phyloP scores from a whole-genome alignment of 2,329 filamentous ascomycete species.

The Hymenoscyphus scutula region DNA sequence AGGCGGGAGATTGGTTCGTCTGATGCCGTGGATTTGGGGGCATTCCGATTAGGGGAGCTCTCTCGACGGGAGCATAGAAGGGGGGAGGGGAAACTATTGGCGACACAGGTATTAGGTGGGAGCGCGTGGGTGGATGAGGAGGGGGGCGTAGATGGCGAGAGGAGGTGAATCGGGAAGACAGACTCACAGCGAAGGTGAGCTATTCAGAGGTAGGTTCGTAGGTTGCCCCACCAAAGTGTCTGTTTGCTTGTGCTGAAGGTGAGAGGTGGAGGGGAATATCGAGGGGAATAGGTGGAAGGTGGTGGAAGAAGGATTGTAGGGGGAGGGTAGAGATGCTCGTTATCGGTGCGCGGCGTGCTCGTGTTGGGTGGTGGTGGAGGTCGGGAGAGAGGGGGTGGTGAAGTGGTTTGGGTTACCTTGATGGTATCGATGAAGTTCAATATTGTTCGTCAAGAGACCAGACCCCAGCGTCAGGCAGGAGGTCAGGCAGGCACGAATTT shows the following conservation, averaged over 20 bases:
- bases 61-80: constrained; percentile 20
- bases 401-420: not conserved
- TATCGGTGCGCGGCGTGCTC: not conserved
- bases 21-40: constrained; percentile 53
- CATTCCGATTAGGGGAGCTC: constrained; percentile 39
- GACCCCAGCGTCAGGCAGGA: not conserved
- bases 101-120: constrained; percentile 25
- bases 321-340: not conserved
- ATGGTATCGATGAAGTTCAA: not conserved
- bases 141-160: constrained; percentile 14
- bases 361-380: not conserved
- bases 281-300: not conserved
- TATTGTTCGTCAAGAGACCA: not conserved
- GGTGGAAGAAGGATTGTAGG: not conserved
- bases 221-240: constrained; percentile 36
- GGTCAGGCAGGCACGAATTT: too few species aligned
- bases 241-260: constrained; percentile 23
- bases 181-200: constrained; percentile 27
- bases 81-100: constrained; percentile 26
- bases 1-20: constrained; percentile 49
- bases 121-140: not conserved
- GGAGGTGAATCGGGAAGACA: constrained; percentile 12
- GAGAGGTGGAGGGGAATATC: not conserved
- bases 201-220: constrained; percentile 20
- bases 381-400: not conserved